phyloP scores from a whole-genome alignment of 2,329 filamentous ascomycete genomes.

The Pseudonectria buxi region DNA sequence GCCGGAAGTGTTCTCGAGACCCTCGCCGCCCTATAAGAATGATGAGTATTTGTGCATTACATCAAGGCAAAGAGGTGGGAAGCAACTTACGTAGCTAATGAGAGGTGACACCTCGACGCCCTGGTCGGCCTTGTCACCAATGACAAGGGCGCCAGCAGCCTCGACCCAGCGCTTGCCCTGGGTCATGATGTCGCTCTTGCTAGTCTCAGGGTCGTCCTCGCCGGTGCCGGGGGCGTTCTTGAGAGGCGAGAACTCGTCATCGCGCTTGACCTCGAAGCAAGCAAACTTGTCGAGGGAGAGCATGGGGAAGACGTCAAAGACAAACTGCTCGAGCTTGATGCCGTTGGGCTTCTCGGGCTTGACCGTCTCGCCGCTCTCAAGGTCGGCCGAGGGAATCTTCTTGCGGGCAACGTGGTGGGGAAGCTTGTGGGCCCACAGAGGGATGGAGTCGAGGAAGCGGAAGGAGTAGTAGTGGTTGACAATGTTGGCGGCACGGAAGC shows the following conservation, averaged over 20 bases:
- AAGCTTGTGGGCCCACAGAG: constrained; percentile 75
- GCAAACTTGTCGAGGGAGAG: constrained; percentile 83
- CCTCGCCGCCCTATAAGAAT: constrained; percentile 50
- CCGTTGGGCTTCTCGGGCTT: constrained; percentile 95
- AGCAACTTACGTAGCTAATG: constrained; percentile 81
- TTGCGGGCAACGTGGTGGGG: constrained; percentile 95
- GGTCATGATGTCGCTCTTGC: constrained; percentile 79
- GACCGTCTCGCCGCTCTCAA: constrained; percentile 67
- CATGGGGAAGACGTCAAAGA: constrained; percentile 96
- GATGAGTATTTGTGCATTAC: neutral
- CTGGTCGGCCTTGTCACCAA: constrained; percentile 54
- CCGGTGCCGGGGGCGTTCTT: constrained; percentile 85
- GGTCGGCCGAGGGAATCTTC: constrained; percentile 89
- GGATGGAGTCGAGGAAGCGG: constrained; percentile 84
- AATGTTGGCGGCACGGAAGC: constrained; percentile 97
- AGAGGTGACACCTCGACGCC: constrained; percentile 89
- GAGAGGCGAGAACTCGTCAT: constrained; percentile 95
- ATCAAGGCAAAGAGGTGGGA: no score
- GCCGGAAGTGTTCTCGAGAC: constrained; percentile 49
- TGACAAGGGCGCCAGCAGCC: constrained; percentile 68
- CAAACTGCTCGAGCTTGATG: constrained; percentile 98
- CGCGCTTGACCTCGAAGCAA: constrained; percentile 89
- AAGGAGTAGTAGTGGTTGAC: constrained; percentile 99
- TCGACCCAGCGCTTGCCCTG: constrained; percentile 85
- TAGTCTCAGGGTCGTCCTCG: constrained; percentile 91